Evolutionary conservation across 108 stramenopile species (phyloP), one percentile per base, ranked within the genome.

Genomic region (Cyclotella baltica): DNA sequence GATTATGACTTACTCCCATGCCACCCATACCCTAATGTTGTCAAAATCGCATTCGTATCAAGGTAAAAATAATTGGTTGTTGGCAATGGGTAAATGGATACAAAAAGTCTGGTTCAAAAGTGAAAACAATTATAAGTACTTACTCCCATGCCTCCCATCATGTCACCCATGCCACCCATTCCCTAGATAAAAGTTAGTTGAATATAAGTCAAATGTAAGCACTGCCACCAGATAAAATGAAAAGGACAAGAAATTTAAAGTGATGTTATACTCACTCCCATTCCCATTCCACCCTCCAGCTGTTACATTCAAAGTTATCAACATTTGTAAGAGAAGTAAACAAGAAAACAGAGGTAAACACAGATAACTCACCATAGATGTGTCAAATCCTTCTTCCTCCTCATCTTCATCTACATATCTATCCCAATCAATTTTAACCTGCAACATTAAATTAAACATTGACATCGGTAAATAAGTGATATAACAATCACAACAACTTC

Each of bases 381-480:
- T 79, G 57, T 68, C 92, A 83, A 63, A 85, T 81, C 57, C 77
- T 53, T 85, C 94, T 29, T 88, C 90, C 43, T 94, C 93, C 65
- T 97, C 97, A 74, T 98, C 97, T 81, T 98, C 97, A 77, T 98
- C 97, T 4, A 97, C 97, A 68, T 93, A 98, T 52, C 93, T 88
- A 87, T 97, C 92, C 97, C 97, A 98, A 75, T 98, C 97, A 63
- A 98, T 92, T 85, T 90, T 88, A 4, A 98, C 96, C 85, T 77
- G 0, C 1, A 52, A 23, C 2, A 37, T 43, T 20, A 40, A 3
- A 64, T 40, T 18, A 76, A 38, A 29, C n/a, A 55, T n/a, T 11
- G 29, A 65, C 15, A 20, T n/a, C 10, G 19, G 29, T 38, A 37
- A 56, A 9, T 27, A 65, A 37, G 23, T 38, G 3, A 25, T 29